These are phyloP conservation scores for Naganishia kalamii DNA, from an alignment of 768 basidiomycete genomes.

Conservation along the genomic window DNA sequence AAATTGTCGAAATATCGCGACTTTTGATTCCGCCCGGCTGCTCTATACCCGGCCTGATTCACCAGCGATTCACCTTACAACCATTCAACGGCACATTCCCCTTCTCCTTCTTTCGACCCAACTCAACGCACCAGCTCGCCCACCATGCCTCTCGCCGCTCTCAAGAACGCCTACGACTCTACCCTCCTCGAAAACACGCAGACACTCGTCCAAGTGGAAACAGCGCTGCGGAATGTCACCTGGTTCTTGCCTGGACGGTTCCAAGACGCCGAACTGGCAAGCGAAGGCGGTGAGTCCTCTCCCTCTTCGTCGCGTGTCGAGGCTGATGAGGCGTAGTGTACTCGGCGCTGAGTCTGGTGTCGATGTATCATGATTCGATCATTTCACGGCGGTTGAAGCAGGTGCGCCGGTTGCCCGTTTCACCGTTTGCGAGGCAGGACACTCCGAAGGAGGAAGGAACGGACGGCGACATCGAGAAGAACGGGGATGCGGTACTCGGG, in stretches of 20 bases:
- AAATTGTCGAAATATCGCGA: too few relatives aligned
- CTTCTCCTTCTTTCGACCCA: not conserved
- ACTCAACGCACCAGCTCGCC: not conserved
- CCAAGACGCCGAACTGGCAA: conserved; percentile 92
- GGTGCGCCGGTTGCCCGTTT: conserved; percentile 47
- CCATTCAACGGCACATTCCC: not conserved
- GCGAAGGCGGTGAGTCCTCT: conserved; percentile 73
- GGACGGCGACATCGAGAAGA: not conserved
- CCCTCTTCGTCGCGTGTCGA: not conserved
- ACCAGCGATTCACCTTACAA: not conserved
- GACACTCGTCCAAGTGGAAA: conserved; percentile 80
- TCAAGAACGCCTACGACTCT: conserved; percentile 57
- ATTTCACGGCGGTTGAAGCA: conserved; percentile 68
- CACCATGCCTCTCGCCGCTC: not conserved
- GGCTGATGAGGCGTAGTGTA: conserved; percentile 53
- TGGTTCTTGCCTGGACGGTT: conserved; percentile 96
- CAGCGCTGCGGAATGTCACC: conserved; percentile 76
- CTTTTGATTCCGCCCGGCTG: too few relatives aligned
- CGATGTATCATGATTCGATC: conserved; percentile 93
- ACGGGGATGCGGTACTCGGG: not conserved
- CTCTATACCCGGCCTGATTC: too few relatives aligned
- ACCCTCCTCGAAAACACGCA: conserved; percentile 79
- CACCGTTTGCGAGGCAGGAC: conserved; percentile 28
- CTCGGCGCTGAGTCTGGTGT: conserved; percentile 74
- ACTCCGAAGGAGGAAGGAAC: not conserved